These are phyloP conservation scores for Cladosporium sp. DNA, from an alignment of 2,329 filamentous ascomycete genomes.

Conservation along the genomic window DNA sequence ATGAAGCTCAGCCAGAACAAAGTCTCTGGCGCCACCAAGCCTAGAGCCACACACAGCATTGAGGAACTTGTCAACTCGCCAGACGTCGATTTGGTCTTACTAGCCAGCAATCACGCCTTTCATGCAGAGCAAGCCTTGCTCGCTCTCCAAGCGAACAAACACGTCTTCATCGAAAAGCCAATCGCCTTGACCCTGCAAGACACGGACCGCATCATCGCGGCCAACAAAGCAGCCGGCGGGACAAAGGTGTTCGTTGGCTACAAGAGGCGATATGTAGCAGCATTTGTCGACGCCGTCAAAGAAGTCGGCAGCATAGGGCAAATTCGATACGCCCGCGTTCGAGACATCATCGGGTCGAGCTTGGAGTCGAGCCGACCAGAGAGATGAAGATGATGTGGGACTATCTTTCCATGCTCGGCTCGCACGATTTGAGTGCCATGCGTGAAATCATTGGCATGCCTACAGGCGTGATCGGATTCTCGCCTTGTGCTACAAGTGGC, in stretches of 20 bases:
- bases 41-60: constrained; percentile 29
- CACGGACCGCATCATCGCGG: constrained; percentile 43
- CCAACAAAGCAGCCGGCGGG: constrained; percentile 39
- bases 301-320: constrained; percentile 35
- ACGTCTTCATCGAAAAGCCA: constrained; percentile 56
- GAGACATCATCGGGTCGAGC: constrained; percentile 48
- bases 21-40: background rate
- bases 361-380: constrained; percentile 25
- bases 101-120: constrained; percentile 48
- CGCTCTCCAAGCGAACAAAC: constrained; percentile 51
- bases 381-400: constrained; percentile 31
- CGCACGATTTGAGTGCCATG: constrained; percentile 50
- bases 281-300: constrained; percentile 43
- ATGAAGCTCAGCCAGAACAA: constrained; percentile 20
- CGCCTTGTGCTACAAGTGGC: constrained; percentile 31
- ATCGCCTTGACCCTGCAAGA: constrained; percentile 45
- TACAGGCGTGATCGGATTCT: constrained; percentile 36
- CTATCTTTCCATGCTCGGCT: constrained; percentile 43
- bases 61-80: constrained; percentile 38
- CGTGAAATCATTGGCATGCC: constrained; percentile 48
- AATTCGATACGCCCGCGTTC: constrained; percentile 51
- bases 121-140: constrained; percentile 48
- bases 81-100: constrained; percentile 49
- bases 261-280: constrained; percentile 53
- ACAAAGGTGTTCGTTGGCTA: constrained; percentile 52